These are phyloP conservation scores for Lachnellula arida DNA, from an alignment of 2,329 filamentous ascomycete genomes.

Conservation along the genomic window DNA sequence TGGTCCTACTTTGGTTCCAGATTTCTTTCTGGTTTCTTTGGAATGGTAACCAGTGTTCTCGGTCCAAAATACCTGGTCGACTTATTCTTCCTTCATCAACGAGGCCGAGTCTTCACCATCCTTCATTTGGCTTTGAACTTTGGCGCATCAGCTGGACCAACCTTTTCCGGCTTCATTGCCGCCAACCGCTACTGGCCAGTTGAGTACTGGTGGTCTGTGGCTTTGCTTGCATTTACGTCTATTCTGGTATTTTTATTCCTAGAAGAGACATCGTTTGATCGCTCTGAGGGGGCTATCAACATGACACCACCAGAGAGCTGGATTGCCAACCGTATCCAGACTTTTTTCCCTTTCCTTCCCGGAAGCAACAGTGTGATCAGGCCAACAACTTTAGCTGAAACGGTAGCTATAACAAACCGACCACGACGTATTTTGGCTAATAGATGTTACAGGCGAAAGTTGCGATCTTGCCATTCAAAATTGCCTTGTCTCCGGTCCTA, in stretches of 20 bases:
- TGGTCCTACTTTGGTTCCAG: slow-evolving; percentile 31
- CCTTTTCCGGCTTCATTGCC: slow-evolving; percentile 38
- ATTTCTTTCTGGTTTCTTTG: slow-evolving; percentile 38
- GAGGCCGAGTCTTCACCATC: slow-evolving; percentile 36
- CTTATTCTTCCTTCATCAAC: slow-evolving; percentile 40
- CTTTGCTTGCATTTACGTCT: slow-evolving; percentile 32
- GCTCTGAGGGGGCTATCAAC: slow-evolving; percentile 22
- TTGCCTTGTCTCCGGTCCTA: slow-evolving; percentile 34
- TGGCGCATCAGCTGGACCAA: slow-evolving; percentile 34
- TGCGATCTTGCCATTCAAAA: slow-evolving; percentile 25
- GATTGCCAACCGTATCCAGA: slow-evolving; percentile 27
- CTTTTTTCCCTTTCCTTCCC: slow-evolving; percentile 29
- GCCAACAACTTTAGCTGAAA: slow-evolving; percentile 10
- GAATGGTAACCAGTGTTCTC: slow-evolving; percentile 35
- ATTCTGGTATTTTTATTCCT: slow-evolving; percentile 36
- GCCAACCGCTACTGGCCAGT: slow-evolving; percentile 33
- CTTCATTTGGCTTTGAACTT: slow-evolving; percentile 36
- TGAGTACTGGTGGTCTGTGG: slow-evolving; percentile 42
- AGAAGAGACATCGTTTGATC: slow-evolving; percentile 37
- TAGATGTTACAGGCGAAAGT: slow-evolving; percentile 1
- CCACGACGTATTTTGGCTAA: slow-evolving; percentile 3
- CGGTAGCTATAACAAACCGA: slow-evolving; percentile 4
- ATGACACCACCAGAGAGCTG: slow-evolving; percentile 17
- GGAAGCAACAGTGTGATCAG: slow-evolving; percentile 9
- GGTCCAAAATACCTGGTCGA: slow-evolving; percentile 39